Conservation (phyloP, 179 eudicot species). For the Vitellaria paradoxa region DNA sequence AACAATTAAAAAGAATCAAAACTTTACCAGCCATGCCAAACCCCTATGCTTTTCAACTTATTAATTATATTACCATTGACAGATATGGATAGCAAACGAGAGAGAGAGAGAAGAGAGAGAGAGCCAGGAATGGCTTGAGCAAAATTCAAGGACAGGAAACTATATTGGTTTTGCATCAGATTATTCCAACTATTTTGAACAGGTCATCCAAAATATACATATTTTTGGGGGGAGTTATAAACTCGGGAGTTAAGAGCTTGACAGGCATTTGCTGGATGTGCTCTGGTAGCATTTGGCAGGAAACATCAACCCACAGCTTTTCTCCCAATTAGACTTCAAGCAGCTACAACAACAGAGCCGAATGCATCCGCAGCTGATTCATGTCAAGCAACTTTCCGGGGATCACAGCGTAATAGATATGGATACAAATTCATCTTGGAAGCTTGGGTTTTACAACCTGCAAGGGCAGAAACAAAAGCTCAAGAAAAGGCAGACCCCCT, state of each 20-base stretch:
- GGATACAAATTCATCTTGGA: neutral
- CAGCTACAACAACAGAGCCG: neutral
- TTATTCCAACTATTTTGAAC: neutral
- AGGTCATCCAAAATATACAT: too few relatives aligned
- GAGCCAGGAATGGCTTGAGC: neutral
- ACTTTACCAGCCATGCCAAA: too few relatives aligned
- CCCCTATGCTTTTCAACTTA: too few relatives aligned
- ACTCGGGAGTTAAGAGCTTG: too few relatives aligned
- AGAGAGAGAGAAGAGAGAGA: neutral
- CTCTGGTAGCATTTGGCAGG: neutral
- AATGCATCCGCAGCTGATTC: neutral
- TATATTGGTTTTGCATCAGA: neutral
- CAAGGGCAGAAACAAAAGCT: slow-evolving; percentile 1
- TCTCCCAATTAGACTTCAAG: neutral
- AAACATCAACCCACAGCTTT: neutral
- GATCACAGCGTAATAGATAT: neutral
- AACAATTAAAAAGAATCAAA: too few relatives aligned
- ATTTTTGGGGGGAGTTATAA: too few relatives aligned
- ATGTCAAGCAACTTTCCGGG: neutral
- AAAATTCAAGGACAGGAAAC: neutral
- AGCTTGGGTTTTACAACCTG: slow-evolving; percentile 11
- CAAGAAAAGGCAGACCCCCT: neutral
- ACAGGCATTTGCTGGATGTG: too few relatives aligned
- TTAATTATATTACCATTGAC: too few relatives aligned
- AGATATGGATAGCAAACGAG: neutral